These are phyloP conservation scores for Boletus vinaceobasis DNA, from an alignment of 768 basidiomycete species.

Conservation along the genomic window DNA sequence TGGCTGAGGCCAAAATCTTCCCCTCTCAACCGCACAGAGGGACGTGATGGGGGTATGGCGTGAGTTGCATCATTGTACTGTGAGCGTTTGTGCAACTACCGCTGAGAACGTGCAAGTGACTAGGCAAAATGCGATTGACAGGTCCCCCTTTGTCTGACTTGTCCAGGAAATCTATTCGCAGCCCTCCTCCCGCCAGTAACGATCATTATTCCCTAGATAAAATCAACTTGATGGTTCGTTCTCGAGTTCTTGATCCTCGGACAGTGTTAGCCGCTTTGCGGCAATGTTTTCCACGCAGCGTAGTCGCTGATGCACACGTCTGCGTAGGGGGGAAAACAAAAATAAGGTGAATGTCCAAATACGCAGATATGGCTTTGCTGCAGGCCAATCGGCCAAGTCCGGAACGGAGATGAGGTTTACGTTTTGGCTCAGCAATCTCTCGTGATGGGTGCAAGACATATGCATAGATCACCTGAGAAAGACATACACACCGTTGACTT, in stretches of 20 bases:
- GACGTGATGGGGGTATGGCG: conserved; percentile 8
- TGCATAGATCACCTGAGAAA: conserved; percentile 1
- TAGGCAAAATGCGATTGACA: background rate
- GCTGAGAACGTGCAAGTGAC: conserved; percentile 11
- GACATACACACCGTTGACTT: background rate
- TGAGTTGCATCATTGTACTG: background rate
- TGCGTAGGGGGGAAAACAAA: background rate
- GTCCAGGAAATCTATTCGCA: conserved; percentile 1
- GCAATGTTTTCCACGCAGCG: background rate
- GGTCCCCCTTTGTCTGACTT: background rate
- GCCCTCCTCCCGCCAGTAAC: background rate
- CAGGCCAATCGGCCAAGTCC: background rate
- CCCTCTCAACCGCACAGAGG: background rate
- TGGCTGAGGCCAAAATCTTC: background rate
- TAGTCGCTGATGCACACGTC: background rate
- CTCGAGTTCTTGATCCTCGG: conserved; percentile 12
- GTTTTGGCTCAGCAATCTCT: background rate
- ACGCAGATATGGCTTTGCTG: background rate
- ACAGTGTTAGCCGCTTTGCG: background rate
- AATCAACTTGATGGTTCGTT: background rate
- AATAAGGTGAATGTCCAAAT: background rate
- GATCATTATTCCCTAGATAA: background rate
- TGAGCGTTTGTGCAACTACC: conserved; percentile 7
- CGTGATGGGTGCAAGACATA: background rate
- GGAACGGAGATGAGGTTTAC: conserved; percentile 5